Evolutionary conservation across 768 basidiomycete species (phyloP).

Genomic region (Termitomyces titanicus): DNA sequence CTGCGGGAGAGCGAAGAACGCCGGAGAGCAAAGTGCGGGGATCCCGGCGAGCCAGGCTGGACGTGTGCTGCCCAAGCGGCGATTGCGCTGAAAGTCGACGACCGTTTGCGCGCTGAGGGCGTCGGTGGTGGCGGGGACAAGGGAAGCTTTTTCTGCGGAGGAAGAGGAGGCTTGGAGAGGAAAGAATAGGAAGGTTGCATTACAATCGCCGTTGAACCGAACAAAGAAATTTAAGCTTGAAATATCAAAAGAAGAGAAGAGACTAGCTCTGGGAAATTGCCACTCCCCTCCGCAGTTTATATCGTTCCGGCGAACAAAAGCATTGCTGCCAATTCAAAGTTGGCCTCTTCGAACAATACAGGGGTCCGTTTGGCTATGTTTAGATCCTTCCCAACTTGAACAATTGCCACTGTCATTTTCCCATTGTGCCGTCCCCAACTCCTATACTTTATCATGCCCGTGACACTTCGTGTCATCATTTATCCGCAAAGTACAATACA

Average conservation of each 20-base stretch:
- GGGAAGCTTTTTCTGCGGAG: conserved; percentile 33
- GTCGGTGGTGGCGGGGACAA: conserved; percentile 26
- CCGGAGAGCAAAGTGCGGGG: conserved; percentile 36
- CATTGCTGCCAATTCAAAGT: background rate
- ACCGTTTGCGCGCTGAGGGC: conserved; percentile 20
- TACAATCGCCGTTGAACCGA: background rate
- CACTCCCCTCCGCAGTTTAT: background rate
- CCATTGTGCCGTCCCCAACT: too few relatives aligned
- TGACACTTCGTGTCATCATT: background rate
- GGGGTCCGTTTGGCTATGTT: too few relatives aligned
- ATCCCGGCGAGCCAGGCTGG: conserved; percentile 65
- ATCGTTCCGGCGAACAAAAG: background rate
- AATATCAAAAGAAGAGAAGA: too few relatives aligned
- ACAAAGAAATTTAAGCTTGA: background rate
- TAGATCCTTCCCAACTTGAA: background rate
- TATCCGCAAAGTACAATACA: background rate
- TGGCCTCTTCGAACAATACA: background rate
- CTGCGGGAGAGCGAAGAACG: conserved; percentile 20
- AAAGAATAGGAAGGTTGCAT: conserved; percentile 29
- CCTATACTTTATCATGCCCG: background rate
- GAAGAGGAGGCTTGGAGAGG: conserved; percentile 37
- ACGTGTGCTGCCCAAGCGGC: conserved; percentile 61
- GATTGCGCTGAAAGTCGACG: conserved; percentile 48
- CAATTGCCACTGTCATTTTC: background rate
- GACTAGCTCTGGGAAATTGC: background rate